Percentiles rank a stretch among this genome's conserved stretches.
These are phyloP conservation scores for Diutina scorzettiae DNA, from an alignment of 1,139 yeast genomes.

Conservation along the genomic window DNA sequence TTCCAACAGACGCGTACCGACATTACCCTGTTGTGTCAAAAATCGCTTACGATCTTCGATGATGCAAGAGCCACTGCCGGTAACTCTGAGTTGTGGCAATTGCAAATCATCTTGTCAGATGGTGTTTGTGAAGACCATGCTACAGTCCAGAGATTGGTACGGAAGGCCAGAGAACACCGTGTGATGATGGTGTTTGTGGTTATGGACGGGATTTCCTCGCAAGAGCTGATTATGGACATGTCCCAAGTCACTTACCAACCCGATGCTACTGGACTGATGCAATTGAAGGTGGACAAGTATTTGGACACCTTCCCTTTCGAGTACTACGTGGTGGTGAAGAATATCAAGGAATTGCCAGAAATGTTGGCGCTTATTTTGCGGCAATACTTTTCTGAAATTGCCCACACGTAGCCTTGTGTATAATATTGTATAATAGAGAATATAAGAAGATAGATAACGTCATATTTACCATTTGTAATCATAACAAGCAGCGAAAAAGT, in stretches of 20 bases:
- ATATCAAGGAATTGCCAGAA: constrained; percentile 81
- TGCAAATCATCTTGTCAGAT: constrained; percentile 85
- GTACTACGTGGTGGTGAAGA: constrained; percentile 85
- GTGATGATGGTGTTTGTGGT: constrained; percentile 94
- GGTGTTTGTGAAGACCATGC: constrained; percentile 96
- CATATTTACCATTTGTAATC: constrained; percentile 10
- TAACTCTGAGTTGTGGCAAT: constrained; percentile 74
- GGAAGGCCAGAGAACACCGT: constrained; percentile 84
- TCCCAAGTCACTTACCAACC: constrained; percentile 71
- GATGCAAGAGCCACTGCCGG: constrained; percentile 43
- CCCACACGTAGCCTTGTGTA: not conserved
- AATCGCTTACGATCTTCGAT: constrained; percentile 65
- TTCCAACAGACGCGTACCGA: constrained; percentile 86
- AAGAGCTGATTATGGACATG: constrained; percentile 88
- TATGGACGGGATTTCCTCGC: constrained; percentile 77
- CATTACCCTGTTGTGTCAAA: constrained; percentile 57
- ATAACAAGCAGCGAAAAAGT: constrained; percentile 38
- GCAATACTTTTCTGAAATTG: constrained; percentile 74
- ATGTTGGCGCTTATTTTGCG: constrained; percentile 82
- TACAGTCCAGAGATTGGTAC: constrained; percentile 66
- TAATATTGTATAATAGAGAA: not conserved
- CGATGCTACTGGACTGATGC: constrained; percentile 60
- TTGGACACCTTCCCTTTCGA: constrained; percentile 95
- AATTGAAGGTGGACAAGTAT: constrained; percentile 69
- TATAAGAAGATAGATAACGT: not conserved